Base-by-base conservation (phyloP, 495 filamentous ascomycete genomes). In the Rhypophila decipiens region DNA sequence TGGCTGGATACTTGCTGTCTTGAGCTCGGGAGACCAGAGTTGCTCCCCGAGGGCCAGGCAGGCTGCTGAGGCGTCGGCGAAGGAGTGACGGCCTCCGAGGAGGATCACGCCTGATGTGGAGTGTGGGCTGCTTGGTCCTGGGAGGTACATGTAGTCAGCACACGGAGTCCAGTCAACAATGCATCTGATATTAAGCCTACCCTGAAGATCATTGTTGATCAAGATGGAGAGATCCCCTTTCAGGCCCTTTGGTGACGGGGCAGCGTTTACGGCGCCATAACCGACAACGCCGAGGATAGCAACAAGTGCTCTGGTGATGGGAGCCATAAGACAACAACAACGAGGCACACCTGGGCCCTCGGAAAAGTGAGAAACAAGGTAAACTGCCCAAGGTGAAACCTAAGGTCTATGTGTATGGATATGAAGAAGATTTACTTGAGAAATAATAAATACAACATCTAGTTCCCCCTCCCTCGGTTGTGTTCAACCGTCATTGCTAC, bases 151-250 rank as follows among this genome's bases (percentile, higher is more conserved):
- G 10, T 3, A 31, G 20, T 5, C 18, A 21, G 17, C 12, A 23
- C 4, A n/a, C 10, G 18, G 19, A 10, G 10, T 38, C 1, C 10
- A 9, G 7, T 4, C 12, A 18, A 47, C 13, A 29, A 12, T 29
- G 4, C 5, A 4, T 4, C 13, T 2, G n/a, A 21, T 18, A 11
- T 4, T 3, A 7, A 39, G 31, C 55, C n/a, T 50, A 68, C 68
- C 70, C 56, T 66, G 65, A 31, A 71, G 60, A 18, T 71, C 68
- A 52, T 71, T 70, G 43, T 60, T 58, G 39, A 67, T 59, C 24
- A 69, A 34, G 35, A 69, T 53, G 10, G 64, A 65, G 37, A 73
- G 41, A 35, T 63, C 59, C 13, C 68, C 67, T 31, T 64, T 56
- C n/a, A 70, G 45, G 5, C 47, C 42, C 45, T 57, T 57, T 35